Conservation (phyloP, 2,329 filamentous ascomycete genomes). For the Salinomyces thailandicus region DNA sequence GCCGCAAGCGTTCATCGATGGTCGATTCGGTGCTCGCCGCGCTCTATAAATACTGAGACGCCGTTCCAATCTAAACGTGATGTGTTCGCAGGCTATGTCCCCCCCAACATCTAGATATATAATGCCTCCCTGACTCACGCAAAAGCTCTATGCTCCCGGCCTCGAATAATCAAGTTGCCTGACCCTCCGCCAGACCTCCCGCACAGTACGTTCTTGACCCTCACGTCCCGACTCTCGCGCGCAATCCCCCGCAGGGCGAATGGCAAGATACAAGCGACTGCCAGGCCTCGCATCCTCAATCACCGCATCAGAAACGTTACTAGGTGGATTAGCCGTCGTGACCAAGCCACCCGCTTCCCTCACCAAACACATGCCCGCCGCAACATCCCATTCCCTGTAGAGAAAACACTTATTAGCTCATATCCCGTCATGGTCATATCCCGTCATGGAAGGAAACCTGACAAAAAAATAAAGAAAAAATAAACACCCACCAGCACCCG, state of each 20-base stretch:
- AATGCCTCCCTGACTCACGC: too few relatives aligned
- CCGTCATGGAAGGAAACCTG: conserved; percentile 6
- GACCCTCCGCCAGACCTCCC: conserved; percentile 64
- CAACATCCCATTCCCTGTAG: conserved; percentile 61
- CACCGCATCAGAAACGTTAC: conserved; percentile 42
- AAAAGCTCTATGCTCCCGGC: conserved; percentile 41
- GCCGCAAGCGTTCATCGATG: too few relatives aligned
- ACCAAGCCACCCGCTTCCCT: conserved; percentile 64
- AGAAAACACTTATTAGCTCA: too few relatives aligned
- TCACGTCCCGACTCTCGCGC: conserved; percentile 53
- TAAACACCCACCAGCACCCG: conserved; percentile 40
- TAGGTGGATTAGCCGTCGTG: conserved; percentile 62
- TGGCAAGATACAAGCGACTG: conserved; percentile 59
- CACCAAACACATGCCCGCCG: conserved; percentile 62
- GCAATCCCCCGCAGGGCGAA: conserved; percentile 57
- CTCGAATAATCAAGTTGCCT: conserved; percentile 55
- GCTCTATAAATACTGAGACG: too few relatives aligned
- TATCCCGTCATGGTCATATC: neutral
- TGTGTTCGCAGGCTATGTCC: too few relatives aligned
- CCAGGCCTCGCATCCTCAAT: conserved; percentile 55
- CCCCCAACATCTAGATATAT: too few relatives aligned
- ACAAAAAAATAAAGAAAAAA: too few relatives aligned
- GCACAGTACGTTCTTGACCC: conserved; percentile 57
- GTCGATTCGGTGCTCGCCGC: too few relatives aligned
- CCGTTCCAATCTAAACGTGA: too few relatives aligned